phyloP scores from a whole-genome alignment of 805 yeast species.

The Lipomyces spencermartinsiae region DNA sequence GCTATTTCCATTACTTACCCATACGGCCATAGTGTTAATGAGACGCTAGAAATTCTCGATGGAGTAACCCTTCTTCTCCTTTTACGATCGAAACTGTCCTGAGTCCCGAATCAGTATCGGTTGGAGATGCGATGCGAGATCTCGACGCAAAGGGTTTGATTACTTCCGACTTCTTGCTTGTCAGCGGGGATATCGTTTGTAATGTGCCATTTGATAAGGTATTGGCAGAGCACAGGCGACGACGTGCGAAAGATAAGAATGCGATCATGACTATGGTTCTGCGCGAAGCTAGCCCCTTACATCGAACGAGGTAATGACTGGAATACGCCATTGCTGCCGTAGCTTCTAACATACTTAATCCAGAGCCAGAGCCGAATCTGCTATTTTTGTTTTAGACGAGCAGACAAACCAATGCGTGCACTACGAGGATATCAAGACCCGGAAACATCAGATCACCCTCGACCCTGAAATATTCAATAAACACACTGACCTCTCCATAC shows the following conservation, averaged over 20 bases:
- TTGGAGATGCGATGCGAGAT: slow-evolving; percentile 98
- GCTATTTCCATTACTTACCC: not conserved
- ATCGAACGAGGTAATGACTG: slow-evolving; percentile 60
- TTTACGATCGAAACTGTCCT: slow-evolving; percentile 79
- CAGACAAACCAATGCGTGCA: slow-evolving; percentile 77
- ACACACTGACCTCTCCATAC: slow-evolving; percentile 74
- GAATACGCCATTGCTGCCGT: not conserved
- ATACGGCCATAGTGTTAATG: not conserved
- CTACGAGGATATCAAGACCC: slow-evolving; percentile 72
- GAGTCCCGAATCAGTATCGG: slow-evolving; percentile 85
- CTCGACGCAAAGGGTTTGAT: slow-evolving; percentile 89
- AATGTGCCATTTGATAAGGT: slow-evolving; percentile 81
- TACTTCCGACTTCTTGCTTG: slow-evolving; percentile 85
- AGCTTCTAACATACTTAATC: not conserved
- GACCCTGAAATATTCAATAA: slow-evolving; percentile 85
- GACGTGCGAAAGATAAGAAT: slow-evolving; percentile 78
- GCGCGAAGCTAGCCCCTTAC: slow-evolving; percentile 81
- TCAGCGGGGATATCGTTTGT: slow-evolving; percentile 95
- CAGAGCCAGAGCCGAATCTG: slow-evolving; percentile 78
- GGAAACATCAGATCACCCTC: slow-evolving; percentile 58
- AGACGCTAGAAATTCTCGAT: slow-evolving; percentile 43
- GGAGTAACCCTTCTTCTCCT: slow-evolving; percentile 65
- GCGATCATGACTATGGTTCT: slow-evolving; percentile 94
- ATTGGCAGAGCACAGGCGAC: slow-evolving; percentile 72
- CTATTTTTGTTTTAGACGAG: slow-evolving; percentile 81